These are phyloP conservation scores for Polytrichum formosum DNA, from an alignment of 225 moss, liverwort and hornwort genomes.

Conservation along the genomic window DNA sequence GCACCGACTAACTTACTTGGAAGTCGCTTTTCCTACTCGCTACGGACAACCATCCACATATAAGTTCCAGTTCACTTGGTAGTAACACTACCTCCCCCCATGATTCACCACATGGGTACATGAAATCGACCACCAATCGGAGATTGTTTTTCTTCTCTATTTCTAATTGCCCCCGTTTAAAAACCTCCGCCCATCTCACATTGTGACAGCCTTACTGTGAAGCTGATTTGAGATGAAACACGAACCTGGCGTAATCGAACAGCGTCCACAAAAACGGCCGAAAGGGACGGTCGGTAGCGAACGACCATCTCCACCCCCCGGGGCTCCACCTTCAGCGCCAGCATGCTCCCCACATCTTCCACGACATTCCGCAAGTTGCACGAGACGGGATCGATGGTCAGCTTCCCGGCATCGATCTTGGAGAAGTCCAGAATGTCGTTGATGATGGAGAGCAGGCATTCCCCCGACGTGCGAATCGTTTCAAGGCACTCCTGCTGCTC, in stretches of 20 bases:
- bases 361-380: conserved; percentile 49
- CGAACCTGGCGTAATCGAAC: conserved; percentile 32
- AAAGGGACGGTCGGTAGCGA: conserved; percentile 43
- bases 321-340: conserved; percentile 42
- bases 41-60: no score
- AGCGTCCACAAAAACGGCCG: conserved; percentile 44
- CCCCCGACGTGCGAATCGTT: conserved; percentile 45
- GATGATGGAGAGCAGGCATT: conserved; percentile 46
- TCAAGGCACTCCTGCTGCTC: conserved; percentile 52
- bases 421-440: conserved; percentile 56
- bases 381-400: conserved; percentile 30
- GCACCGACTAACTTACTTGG: no score
- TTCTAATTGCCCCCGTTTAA: no score
- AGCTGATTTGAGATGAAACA: neutral
- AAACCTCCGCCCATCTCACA: no score
- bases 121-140: no score
- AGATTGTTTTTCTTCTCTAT: no score
- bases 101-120: no score
- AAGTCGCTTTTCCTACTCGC: no score
- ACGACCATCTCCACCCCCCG: conserved; percentile 52
- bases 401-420: conserved; percentile 48
- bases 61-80: no score
- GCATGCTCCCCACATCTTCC: conserved; percentile 57
- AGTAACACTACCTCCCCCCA: no score
- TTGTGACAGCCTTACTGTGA: no score